Percentiles rank a stretch among this genome's conserved stretches.
phyloP scores from a whole-genome alignment of 495 filamentous ascomycete genomes.

The Neurospora tetraspora region DNA sequence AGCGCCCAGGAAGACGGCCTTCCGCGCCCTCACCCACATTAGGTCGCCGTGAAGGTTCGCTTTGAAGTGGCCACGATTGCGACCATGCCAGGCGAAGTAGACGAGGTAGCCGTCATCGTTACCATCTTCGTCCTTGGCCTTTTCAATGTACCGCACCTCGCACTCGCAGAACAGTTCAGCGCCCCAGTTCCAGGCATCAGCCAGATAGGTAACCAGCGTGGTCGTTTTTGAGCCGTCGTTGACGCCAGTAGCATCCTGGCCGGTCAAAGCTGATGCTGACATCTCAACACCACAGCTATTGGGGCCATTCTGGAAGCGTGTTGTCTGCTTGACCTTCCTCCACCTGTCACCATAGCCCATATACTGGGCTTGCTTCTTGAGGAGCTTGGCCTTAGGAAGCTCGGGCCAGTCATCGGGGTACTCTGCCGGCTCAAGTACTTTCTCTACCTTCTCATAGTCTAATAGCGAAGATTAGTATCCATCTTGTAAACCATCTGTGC shows the following conservation, averaged over 20 bases:
- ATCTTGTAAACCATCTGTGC: background rate
- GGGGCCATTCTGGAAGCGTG: slow-evolving; percentile 46
- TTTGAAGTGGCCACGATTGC: slow-evolving; percentile 46
- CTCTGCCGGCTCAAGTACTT: slow-evolving; percentile 47
- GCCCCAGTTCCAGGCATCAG: slow-evolving; percentile 69
- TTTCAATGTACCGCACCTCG: slow-evolving; percentile 56
- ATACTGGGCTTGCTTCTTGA: slow-evolving; percentile 43
- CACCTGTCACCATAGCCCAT: slow-evolving; percentile 45
- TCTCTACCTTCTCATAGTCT: slow-evolving; percentile 47
- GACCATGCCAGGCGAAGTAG: slow-evolving; percentile 57
- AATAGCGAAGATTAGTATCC: slow-evolving; percentile 1
- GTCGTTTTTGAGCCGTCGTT: slow-evolving; percentile 61
- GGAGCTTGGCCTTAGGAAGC: slow-evolving; percentile 46
- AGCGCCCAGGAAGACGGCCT: slow-evolving; percentile 51
- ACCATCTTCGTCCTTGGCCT: slow-evolving; percentile 38
- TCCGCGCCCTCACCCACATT: slow-evolving; percentile 58
- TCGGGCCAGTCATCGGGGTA: slow-evolving; percentile 49
- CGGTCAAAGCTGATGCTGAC: slow-evolving; percentile 47
- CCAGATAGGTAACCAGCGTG: slow-evolving; percentile 54
- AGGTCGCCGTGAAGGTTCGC: slow-evolving; percentile 49
- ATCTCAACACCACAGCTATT: slow-evolving; percentile 55
- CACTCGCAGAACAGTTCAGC: slow-evolving; percentile 66
- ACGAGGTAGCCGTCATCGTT: slow-evolving; percentile 46
- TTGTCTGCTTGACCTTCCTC: slow-evolving; percentile 49
- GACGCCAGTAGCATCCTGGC: slow-evolving; percentile 52